Evolutionary conservation across 2,329 filamentous ascomycete genomes (phyloP).

Genomic region (Epichloe sp.): DNA sequence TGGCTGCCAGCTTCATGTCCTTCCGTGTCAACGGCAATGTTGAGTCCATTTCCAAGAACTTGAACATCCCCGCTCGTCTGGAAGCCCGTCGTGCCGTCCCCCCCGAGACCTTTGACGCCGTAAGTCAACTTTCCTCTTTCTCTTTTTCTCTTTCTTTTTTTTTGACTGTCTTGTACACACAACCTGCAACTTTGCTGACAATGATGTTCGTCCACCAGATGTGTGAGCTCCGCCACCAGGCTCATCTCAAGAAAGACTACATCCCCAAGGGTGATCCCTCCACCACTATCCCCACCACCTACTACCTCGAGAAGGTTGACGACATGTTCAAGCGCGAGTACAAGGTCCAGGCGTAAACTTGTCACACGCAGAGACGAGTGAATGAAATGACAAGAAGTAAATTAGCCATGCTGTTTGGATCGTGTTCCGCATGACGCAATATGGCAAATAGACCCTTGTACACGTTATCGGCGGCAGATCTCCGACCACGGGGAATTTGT

Average conservation of each 20-base stretch:
- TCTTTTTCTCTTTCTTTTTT: neutral
- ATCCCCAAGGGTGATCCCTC: slow-evolving; percentile 55
- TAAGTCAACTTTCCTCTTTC: slow-evolving; percentile 16
- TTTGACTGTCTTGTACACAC: neutral
- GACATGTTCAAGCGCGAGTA: slow-evolving; percentile 80
- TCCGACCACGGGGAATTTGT: neutral
- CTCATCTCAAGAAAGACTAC: slow-evolving; percentile 71
- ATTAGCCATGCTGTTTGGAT: slow-evolving; percentile 4
- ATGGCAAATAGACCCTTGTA: neutral
- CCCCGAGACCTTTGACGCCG: slow-evolving; percentile 65
- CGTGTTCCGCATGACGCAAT: slow-evolving; percentile 1
- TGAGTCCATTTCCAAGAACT: slow-evolving; percentile 49
- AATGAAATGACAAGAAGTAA: neutral
- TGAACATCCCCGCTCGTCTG: slow-evolving; percentile 58
- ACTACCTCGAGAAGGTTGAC: slow-evolving; percentile 70
- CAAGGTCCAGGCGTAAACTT: slow-evolving; percentile 53
- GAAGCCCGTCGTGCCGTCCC: slow-evolving; percentile 52
- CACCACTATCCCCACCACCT: slow-evolving; percentile 52
- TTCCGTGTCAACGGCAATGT: slow-evolving; percentile 62
- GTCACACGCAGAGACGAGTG: neutral
- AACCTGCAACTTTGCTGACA: slow-evolving; percentile 4
- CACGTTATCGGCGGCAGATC: slow-evolving; percentile 4
- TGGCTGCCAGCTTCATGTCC: slow-evolving; percentile 59
- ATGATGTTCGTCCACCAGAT: slow-evolving; percentile 35
- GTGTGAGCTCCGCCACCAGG: slow-evolving; percentile 70